A percentile compares a stretch with the other conserved stretches of the same genome.
Conservation (phyloP, 345 rosid genomes). For the Syzygium grande region DNA sequence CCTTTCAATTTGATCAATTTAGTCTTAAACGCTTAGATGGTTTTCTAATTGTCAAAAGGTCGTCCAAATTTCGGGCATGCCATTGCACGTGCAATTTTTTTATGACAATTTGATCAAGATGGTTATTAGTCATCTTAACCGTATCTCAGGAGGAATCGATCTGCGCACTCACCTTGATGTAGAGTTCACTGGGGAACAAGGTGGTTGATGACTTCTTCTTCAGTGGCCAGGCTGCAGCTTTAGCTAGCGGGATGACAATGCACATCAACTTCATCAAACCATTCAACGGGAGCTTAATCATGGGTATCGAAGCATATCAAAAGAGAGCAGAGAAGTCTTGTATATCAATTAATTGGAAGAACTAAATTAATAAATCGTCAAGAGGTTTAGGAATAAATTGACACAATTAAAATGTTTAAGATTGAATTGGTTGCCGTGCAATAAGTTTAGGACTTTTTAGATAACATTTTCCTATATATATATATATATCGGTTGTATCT, state of each 20-base stretch:
- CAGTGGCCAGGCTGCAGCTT: constrained; percentile 98
- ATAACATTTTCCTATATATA: not conserved
- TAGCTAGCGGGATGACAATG: constrained; percentile 98
- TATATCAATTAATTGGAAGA: constrained; percentile 5
- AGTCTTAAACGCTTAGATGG: not conserved
- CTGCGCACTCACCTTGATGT: constrained; percentile 85
- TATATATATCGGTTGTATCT: not conserved
- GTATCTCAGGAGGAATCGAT: constrained; percentile 66
- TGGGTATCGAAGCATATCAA: constrained; percentile 64
- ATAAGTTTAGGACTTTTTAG: not conserved
- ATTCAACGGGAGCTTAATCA: constrained; percentile 55
- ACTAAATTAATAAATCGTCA: not conserved
- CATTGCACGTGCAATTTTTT: not conserved
- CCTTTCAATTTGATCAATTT: not conserved
- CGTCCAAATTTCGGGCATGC: not conserved
- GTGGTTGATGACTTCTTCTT: constrained; percentile 65
- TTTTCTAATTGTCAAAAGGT: too few relatives aligned
- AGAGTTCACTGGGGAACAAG: constrained; percentile 63
- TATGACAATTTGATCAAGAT: not conserved
- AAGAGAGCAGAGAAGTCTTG: constrained; percentile 63
- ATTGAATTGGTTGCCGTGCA: fast-evolving
- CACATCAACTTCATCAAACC: constrained; percentile 89
- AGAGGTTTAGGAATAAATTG: not conserved
- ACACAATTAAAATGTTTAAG: not conserved
- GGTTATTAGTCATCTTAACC: constrained; percentile 2